Conservation (phyloP, 202 grass and related monocot species). For the Sporobolus alterniflorus region DNA sequence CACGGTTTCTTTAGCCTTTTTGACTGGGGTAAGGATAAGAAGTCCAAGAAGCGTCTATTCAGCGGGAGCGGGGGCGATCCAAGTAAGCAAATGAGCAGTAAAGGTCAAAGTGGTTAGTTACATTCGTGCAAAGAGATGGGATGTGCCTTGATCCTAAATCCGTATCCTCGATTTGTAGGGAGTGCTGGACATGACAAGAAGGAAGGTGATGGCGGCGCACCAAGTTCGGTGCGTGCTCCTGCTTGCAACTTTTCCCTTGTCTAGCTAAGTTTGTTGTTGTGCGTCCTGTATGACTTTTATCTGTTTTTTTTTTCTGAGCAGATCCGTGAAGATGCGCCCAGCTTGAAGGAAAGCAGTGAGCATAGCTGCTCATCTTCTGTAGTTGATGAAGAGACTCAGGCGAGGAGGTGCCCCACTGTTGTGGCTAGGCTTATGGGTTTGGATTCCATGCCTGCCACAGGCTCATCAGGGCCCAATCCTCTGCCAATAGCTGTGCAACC, state of each 20-base stretch:
- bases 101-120: neutral
- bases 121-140: neutral
- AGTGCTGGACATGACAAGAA: slow-evolving; percentile 44
- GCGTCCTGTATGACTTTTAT: slow-evolving; percentile 4
- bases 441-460: slow-evolving; percentile 76
- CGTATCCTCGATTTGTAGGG: slow-evolving; percentile 39
- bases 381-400: slow-evolving; percentile 61
- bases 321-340: slow-evolving; percentile 60
- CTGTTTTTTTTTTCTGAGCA: slow-evolving; percentile 34
- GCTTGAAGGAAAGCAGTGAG: slow-evolving; percentile 64
- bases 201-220: slow-evolving; percentile 26
- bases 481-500: slow-evolving; percentile 32
- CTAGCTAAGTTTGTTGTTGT: slow-evolving; percentile 7
- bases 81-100: neutral
- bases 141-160: neutral
- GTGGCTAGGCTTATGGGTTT: slow-evolving; percentile 97
- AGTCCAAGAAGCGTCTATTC: slow-evolving; percentile 76
- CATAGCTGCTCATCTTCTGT: slow-evolving; percentile 73
- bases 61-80: neutral
- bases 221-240: slow-evolving; percentile 48
- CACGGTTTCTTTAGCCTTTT: slow-evolving; percentile 81
- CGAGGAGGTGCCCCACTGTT: slow-evolving; percentile 61
- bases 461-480: slow-evolving; percentile 53
- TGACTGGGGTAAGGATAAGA: slow-evolving; percentile 90
- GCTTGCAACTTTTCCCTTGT: neutral